Evolutionary conservation across 1,284 basidiomycete genomes (phyloP).

Genomic region (Polyporus tsugae): DNA sequence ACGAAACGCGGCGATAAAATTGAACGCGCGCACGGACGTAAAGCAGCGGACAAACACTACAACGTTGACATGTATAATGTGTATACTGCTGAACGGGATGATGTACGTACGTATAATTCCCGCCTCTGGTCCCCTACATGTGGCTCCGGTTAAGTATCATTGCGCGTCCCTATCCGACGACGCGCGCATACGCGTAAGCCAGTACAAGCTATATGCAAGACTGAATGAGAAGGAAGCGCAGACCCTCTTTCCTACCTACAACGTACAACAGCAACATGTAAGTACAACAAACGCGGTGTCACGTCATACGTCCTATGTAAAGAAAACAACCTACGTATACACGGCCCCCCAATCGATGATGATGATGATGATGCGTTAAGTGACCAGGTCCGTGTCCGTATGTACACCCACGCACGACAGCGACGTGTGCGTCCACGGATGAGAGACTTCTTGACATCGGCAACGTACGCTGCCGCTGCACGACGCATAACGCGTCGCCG

Average conservation of each 20-base stretch:
- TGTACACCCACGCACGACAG: conserved; percentile 1
- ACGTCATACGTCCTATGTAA: not conserved
- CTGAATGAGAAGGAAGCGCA: not conserved
- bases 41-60: conserved; percentile 13
- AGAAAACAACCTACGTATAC: conserved; percentile 5
- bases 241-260: not conserved
- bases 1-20: not conserved
- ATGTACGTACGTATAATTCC: conserved; percentile 21
- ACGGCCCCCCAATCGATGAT: not conserved
- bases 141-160: not conserved
- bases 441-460: not conserved
- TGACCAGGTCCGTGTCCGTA: conserved; percentile 24
- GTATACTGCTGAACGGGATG: conserved; percentile 25
- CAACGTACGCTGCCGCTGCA: not conserved
- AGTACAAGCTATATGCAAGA: not conserved
- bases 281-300: conserved; percentile 23
- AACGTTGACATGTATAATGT: conserved; percentile 21
- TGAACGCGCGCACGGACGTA: not conserved
- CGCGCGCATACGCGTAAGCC: not conserved
- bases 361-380: not conserved
- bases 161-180: not conserved
- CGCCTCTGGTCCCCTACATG: not conserved
- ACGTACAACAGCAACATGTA: conserved; percentile 28
- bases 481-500: not conserved
- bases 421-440: not conserved